Base-by-base conservation (phyloP, 129 eudicot genomes). In the Pulicaria dysenterica region DNA sequence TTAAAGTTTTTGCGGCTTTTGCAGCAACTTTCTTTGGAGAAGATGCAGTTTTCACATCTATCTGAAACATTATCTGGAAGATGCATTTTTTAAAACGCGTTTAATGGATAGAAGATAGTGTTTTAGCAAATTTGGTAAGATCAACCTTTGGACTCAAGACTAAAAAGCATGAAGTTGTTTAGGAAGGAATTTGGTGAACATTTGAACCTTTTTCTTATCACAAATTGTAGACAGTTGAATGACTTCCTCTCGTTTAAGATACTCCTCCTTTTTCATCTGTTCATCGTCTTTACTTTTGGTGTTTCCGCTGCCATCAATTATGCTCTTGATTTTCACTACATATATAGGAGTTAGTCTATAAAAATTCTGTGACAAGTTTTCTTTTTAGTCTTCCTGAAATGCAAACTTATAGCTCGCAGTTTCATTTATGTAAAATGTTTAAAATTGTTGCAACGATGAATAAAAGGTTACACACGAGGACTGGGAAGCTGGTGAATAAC, bases 401-500 rank as follows among this genome's bases (percentile, higher is more conserved):
- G 69, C 56, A 73, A 36, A 15, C 44, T 14, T 73, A 59, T 42
- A 5, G 4, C 8, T 56, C 43, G 66, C 8, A 55, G 3, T 44
- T 65, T 54, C 44, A 46, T n/a, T 14, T 55, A 10, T 75, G 8
- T 24, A 24, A 37, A 68, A 39, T 12, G 42, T 40, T 69, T n/a
- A n/a, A n/a, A n/a, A 49, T 58, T 67, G 39, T 39, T 68, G n/a
- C 60, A 51, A 73, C 48, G 72, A 61, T 58, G 73, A 53, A 73
- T 58, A 61, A 69, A 54, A 71, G 73, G 79, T 80, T 73, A 73
- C 88, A 24, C 79, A 84, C 85, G 15, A 74, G 83, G 85, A 56
- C 80, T 82, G 73, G 75, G 68, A 84, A 58, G 78, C 70, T 77
- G 82, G 19, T 77, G 88, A 69, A 85, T 77, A 61, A 88, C 82